A percentile compares a stretch with the other conserved stretches of the same genome.
Conservation (phyloP, 2,329 filamentous ascomycete genomes). For the Alternaria consortialis region DNA sequence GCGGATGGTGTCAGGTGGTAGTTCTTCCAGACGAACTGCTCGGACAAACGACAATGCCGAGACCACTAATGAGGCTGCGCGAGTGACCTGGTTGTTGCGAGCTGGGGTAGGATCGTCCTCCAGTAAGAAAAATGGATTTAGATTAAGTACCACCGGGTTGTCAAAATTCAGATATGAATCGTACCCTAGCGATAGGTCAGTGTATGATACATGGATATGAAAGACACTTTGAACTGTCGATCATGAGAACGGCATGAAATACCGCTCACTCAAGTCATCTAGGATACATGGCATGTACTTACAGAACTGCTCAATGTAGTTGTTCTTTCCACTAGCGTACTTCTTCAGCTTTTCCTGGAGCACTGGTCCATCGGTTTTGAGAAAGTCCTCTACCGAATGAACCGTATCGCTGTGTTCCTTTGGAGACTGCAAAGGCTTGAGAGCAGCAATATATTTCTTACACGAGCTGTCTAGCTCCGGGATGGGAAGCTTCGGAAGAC, state of each 20-base stretch:
- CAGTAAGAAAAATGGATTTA: conserved; percentile 97
- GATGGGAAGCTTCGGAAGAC: conserved; percentile 89
- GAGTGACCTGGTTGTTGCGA: conserved; percentile 93
- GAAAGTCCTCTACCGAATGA: conserved; percentile 82
- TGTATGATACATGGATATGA: conserved; percentile 18
- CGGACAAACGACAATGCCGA: conserved; percentile 92
- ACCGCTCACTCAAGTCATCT: background rate
- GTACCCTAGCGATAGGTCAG: conserved; percentile 73
- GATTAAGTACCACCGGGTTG: conserved; percentile 94
- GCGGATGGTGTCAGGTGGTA: conserved; percentile 85
- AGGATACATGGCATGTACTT: conserved; percentile 54
- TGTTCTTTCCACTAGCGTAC: conserved; percentile 89
- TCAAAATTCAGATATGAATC: conserved; percentile 98
- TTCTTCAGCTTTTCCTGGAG: conserved; percentile 89
- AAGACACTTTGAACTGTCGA: conserved; percentile 7
- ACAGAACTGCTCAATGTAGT: conserved; percentile 99
- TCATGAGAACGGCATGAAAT: conserved; percentile 16
- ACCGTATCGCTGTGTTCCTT: conserved; percentile 86
- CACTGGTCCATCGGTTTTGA: conserved; percentile 80
- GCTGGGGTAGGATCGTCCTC: conserved; percentile 98
- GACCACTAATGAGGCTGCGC: conserved; percentile 88
- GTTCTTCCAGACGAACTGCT: conserved; percentile 89
- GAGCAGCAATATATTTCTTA: conserved; percentile 78
- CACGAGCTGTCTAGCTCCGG: conserved; percentile 83
- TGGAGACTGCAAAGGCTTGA: conserved; percentile 81